A percentile compares a stretch with the other conserved stretches of the same genome.
Evolutionary conservation across 371 early-diverging fungal species (phyloP).

Genomic region (Rhizomucor miehei): DNA sequence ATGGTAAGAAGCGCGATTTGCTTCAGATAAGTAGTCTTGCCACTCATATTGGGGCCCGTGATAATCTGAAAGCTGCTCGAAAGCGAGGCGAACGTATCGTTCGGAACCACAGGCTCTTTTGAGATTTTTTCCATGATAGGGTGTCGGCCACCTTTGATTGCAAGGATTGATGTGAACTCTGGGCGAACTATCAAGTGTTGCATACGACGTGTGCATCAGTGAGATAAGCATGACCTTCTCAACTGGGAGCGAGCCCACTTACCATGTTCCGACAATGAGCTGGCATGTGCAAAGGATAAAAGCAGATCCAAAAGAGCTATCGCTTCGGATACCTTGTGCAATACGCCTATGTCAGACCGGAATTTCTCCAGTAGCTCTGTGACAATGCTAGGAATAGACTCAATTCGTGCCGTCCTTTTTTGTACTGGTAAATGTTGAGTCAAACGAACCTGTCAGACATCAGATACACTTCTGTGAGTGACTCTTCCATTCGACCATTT

Average conservation of each 20-base stretch:
- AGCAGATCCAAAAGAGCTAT: constrained; percentile 84
- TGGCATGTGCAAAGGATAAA: constrained; percentile 65
- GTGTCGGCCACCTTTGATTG: constrained; percentile 78
- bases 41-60: constrained; percentile 98
- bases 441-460: constrained; percentile 71
- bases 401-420: background rate
- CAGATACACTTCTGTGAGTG: constrained; percentile 82
- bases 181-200: constrained; percentile 75
- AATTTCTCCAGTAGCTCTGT: constrained; percentile 57
- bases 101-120: constrained; percentile 61
- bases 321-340: constrained; percentile 81
- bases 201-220: too few species aligned
- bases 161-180: constrained; percentile 77
- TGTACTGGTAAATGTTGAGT: background rate
- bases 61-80: constrained; percentile 81
- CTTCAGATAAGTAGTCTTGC: constrained; percentile 94
- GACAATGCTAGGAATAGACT: constrained; percentile 47
- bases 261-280: constrained; percentile 56
- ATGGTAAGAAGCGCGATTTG: constrained; percentile 86
- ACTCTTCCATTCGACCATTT: constrained; percentile 73
- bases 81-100: constrained; percentile 71
- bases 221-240: too few species aligned
- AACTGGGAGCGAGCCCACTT: constrained; percentile 4
- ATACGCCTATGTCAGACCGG: constrained; percentile 53
- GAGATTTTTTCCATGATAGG: constrained; percentile 71